Percentiles rank a stretch among this genome's conserved stretches.
These are phyloP conservation scores for Penicillium herquei DNA, from an alignment of 495 filamentous ascomycete species.

Conservation along the genomic window DNA sequence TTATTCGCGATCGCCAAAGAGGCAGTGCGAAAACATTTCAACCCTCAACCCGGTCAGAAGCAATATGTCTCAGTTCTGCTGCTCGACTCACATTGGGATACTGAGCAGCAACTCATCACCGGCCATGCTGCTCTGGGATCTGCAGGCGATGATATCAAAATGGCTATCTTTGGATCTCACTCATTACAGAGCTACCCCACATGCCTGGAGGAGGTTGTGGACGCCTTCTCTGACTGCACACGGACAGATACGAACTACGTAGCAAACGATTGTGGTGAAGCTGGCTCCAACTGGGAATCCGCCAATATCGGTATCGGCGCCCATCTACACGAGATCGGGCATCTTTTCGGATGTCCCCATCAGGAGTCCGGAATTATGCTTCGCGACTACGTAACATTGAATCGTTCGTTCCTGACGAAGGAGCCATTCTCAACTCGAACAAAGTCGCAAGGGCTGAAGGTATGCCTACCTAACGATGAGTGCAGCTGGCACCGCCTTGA, in stretches of 20 bases:
- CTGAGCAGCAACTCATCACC: conserved; percentile 60
- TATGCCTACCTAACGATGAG: conserved; percentile 72
- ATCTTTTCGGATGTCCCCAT: conserved; percentile 84
- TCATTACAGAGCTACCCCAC: conserved; percentile 83
- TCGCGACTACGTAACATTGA: conserved; percentile 77
- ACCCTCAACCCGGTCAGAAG: conserved; percentile 68
- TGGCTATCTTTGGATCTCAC: conserved; percentile 90
- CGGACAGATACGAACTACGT: conserved; percentile 77
- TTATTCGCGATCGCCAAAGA: conserved; percentile 73
- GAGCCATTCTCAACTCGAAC: conserved; percentile 84
- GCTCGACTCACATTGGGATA: conserved; percentile 87
- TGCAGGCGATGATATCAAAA: conserved; percentile 64
- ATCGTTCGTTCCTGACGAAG: conserved; percentile 74
- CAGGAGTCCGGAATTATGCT: conserved; percentile 87
- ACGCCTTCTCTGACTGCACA: conserved; percentile 84
- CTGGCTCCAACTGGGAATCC: conserved; percentile 86
- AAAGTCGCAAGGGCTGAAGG: conserved; percentile 70
- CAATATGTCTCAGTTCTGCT: conserved; percentile 82
- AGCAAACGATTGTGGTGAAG: conserved; percentile 80
- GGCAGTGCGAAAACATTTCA: conserved; percentile 73
- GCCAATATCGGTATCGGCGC: conserved; percentile 90
- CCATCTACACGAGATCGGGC: conserved; percentile 85
- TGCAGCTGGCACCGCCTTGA: conserved; percentile 89
- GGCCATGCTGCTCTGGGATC: conserved; percentile 82
- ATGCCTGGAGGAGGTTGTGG: conserved; percentile 79